Evolutionary conservation across 495 filamentous ascomycete genomes (phyloP), one percentile per base, ranked within the genome.

Genomic region (Lentithecium fluviatile): DNA sequence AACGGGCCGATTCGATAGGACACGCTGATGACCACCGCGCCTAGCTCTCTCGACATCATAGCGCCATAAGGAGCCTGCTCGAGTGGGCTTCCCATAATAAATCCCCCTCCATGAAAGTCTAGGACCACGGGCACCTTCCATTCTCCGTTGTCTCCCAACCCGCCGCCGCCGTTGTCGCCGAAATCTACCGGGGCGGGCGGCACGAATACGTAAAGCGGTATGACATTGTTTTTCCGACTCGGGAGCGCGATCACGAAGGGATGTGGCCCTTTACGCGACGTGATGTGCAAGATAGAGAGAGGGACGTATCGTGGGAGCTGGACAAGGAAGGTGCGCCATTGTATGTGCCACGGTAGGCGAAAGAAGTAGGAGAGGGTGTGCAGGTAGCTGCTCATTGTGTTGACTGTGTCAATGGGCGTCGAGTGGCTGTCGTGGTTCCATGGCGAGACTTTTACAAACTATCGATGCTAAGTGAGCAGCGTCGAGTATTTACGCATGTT

Each of bases 21-120:
- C 2, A 70, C 67, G 60, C 56, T 68, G 56, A 71, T 65, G 17
- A 68, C 65, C 13, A 70, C 60, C 2, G 56, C 63, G 2, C 64
- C 56, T 2, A 69, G 56, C 48, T 62, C 53, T 12, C 67, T 24
- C 2, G 56, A 34, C 63, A 71, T 57, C 60, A 63, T 60, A 13
- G 69, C 63, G 17, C 49, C 62, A 40, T 70, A 69, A 10, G 69
- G 69, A 3, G 69, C 69, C 43, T 71, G 69, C 40, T 71, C 69
- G 11, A 71, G 57, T 13, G 56, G 59, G 1, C 50, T 58, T 17
- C 69, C 69, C 57, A 71, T 62, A 25, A 69, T 60, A 36, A 71
- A 71, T 17, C 69, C 69, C 17, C 69, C 69, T n/a, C 69, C 69
- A 46, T 71, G 69, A 45, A 71, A 71, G 36, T 71, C 69, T 25